Evolutionary conservation across 345 rosid species (phyloP).

Genomic region (Conringia planisiliqua): DNA sequence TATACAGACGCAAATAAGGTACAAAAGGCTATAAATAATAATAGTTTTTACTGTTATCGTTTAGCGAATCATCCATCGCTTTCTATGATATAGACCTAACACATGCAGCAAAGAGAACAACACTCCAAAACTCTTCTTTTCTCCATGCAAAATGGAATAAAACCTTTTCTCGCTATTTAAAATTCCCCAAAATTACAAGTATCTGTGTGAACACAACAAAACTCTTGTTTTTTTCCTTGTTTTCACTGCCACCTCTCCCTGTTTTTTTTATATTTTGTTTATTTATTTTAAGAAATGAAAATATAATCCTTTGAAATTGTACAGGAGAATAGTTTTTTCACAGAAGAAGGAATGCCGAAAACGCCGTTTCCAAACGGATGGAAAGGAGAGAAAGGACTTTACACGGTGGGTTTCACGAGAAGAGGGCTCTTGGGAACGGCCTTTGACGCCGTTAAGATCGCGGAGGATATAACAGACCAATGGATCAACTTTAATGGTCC

Average conservation of each 20-base stretch:
- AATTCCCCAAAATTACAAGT: background rate
- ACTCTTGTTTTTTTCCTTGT: background rate
- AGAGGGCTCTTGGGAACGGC: slow-evolving; percentile 81
- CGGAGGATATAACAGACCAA: slow-evolving; percentile 54
- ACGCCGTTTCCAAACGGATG: slow-evolving; percentile 84
- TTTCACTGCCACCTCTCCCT: background rate
- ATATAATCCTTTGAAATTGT: background rate
- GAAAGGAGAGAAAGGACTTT: slow-evolving; percentile 79
- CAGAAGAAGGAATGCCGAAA: slow-evolving; percentile 82
- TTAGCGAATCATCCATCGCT: slow-evolving; percentile 32
- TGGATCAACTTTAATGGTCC: slow-evolving; percentile 42
- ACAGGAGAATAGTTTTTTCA: slow-evolving; percentile 66
- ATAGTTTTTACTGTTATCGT: slow-evolving; percentile 18
- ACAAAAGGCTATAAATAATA: background rate
- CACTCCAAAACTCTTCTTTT: slow-evolving; percentile 34
- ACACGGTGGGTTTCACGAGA: slow-evolving; percentile 86
- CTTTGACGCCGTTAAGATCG: slow-evolving; percentile 67
- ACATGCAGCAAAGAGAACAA: slow-evolving; percentile 29
- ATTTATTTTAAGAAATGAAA: background rate
- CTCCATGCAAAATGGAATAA: slow-evolving; percentile 40
- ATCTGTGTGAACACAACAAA: background rate
- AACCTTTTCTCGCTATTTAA: background rate
- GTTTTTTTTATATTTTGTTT: background rate
- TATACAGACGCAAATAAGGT: background rate
- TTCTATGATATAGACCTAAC: slow-evolving; percentile 25